Base-by-base conservation (phyloP, 2,329 filamentous ascomycete species). In the Penicillium sp. region DNA sequence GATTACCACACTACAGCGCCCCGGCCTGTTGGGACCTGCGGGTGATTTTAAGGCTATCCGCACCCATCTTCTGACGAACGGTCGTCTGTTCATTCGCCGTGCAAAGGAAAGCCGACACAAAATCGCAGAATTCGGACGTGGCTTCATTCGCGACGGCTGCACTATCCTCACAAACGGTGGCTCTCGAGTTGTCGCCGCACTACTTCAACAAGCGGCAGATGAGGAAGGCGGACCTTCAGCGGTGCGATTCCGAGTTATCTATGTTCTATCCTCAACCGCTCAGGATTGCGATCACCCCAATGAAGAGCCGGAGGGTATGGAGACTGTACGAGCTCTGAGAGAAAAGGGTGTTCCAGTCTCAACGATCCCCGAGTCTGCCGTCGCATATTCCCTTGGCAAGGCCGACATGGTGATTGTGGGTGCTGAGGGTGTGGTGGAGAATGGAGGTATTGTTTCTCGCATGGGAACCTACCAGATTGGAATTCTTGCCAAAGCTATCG, bases 111-210 rank as follows among this genome's bases (percentile, higher is more conserved):
- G 90, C 34, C 83, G 94, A 57, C 85, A 91, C 65, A 88, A 87
- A 67, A 96, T 97, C 67, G 93, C 92, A 16, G 81, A 84, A 13
- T 87, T 89, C 54, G 93, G 91, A 46, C 85, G 86, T 70, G 84
- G 87, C 47, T 91, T 96, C 70, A 86, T 97, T 31, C 80, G 83
- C 24, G 88, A 96, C 71, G 89, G 88, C 24, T 85, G 83, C 61
- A 89, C 88, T 1, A 87, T 99, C n/a, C 80, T 99, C 55, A 96
- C 93, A 2, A 92, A 95, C 63, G 94, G 94, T 50, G 91, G 91
- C 16, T 93, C 88, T 22, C 80, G 94, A 60, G 90, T 93, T 24
- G 92, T 97, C 3, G 87, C 88, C 22, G 87, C 87, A 10, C 76
- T 97, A 54, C 77, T 99, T 27, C 80, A 84, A 56, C 83, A 87